These are phyloP conservation scores for Russula abietina DNA, from an alignment of 768 basidiomycete genomes.

Conservation along the genomic window DNA sequence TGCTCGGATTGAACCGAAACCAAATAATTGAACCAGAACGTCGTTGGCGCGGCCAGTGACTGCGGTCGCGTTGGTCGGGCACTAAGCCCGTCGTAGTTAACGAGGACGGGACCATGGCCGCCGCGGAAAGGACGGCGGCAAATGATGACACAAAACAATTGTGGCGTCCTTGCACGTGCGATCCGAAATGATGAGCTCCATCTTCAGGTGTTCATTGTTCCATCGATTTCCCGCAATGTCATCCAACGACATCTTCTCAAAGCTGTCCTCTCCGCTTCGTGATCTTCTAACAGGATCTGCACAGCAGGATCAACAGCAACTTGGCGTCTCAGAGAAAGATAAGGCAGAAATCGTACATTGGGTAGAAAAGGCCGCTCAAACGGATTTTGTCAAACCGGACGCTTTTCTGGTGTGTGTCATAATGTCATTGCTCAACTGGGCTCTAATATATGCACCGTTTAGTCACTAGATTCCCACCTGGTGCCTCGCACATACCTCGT, in stretches of 20 bases:
- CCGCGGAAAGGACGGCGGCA: too few species aligned
- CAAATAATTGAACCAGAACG: background rate
- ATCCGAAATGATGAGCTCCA: background rate
- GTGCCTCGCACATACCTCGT: conserved; percentile 80
- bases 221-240: conserved; percentile 28
- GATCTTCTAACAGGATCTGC: conserved; percentile 47
- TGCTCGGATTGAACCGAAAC: background rate
- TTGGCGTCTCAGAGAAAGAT: conserved; percentile 56
- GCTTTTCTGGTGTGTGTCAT: conserved; percentile 45
- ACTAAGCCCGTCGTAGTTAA: too few species aligned
- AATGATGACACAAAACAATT: too few species aligned
- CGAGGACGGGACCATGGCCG: too few species aligned
- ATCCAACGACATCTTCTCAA: conserved; percentile 25
- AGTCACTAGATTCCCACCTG: conserved; percentile 72
- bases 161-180: background rate
- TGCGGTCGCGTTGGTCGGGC: background rate
- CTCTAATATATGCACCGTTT: background rate
- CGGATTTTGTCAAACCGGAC: conserved; percentile 43
- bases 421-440: background rate
- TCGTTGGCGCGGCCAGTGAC: background rate
- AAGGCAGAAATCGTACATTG: conserved; percentile 58
- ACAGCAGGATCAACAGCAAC: conserved; percentile 39
- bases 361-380: conserved; percentile 58
- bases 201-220: background rate
- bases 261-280: conserved; percentile 30